phyloP scores from a whole-genome alignment of 108 stramenopile genomes.

The Aurantiochytrium sp. region DNA sequence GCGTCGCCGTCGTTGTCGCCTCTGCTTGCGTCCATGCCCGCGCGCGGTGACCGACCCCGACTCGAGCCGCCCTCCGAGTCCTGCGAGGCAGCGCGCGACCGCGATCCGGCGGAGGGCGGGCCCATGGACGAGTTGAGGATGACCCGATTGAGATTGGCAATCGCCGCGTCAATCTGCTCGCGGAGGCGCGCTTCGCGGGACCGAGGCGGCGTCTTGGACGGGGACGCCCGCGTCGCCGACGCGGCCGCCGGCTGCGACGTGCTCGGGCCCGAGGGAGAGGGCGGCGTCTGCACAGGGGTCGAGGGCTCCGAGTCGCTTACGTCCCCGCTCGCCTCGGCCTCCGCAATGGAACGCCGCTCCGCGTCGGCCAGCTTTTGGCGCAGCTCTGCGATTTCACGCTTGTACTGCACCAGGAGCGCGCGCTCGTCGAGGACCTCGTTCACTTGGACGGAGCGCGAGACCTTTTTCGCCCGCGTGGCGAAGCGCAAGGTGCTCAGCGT shows the following conservation, averaged over 20 bases:
- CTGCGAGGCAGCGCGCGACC: neutral
- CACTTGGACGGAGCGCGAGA: neutral
- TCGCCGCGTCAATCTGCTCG: neutral
- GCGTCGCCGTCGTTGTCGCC: neutral
- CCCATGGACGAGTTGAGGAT: neutral
- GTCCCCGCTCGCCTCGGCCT: too few relatives aligned
- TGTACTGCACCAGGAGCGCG: neutral
- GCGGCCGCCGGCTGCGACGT: neutral
- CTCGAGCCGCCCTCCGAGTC: neutral
- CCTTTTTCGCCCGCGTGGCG: conserved; percentile 69
- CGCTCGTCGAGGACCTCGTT: conserved; percentile 23
- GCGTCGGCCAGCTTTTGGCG: conserved; percentile 15
- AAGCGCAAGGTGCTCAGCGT: conserved; percentile 88
- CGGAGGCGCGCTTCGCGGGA: neutral
- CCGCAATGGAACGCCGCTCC: neutral
- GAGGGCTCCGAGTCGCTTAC: neutral
- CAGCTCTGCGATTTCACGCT: neutral
- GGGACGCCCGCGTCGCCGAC: neutral
- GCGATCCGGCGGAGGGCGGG: neutral
- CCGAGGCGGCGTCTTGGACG: neutral
- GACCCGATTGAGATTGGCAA: conserved; percentile 16
- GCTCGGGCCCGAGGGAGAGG: neutral
- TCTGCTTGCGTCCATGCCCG: neutral
- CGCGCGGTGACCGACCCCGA: too few relatives aligned
- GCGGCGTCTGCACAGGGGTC: neutral